Conservation (phyloP, 176 grass and related monocot genomes). For the Eleusine indica region DNA sequence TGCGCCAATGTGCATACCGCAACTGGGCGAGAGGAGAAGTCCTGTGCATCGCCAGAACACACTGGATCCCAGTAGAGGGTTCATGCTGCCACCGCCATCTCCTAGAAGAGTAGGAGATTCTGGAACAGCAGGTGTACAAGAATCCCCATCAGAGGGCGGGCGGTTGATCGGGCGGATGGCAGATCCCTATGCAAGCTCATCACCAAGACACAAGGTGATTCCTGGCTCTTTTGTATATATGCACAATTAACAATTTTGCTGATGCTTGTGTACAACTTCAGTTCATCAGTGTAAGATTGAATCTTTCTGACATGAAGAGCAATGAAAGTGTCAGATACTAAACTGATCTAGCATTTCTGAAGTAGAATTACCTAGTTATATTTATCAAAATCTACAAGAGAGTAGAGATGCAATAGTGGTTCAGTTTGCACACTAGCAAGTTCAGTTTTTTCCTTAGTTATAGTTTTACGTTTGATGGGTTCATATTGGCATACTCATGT, state of each 20-base stretch:
- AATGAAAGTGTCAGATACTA: neutral
- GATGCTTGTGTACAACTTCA: neutral
- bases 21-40: constrained; percentile 45
- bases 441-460: too few relatives aligned
- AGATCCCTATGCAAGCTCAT: constrained; percentile 59
- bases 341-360: constrained; percentile 1
- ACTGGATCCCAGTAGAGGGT: constrained; percentile 57
- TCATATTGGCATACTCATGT: neutral
- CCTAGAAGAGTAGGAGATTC: constrained; percentile 55
- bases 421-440: neutral
- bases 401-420: neutral
- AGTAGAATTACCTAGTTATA: neutral
- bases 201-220: constrained; percentile 72
- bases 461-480: neutral
- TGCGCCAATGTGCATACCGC: constrained; percentile 69
- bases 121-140: constrained; percentile 37
- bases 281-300: neutral
- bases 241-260: constrained; percentile 6
- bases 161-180: constrained; percentile 58
- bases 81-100: constrained; percentile 67
- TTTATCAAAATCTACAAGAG: neutral
- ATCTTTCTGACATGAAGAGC: constrained; percentile 1
- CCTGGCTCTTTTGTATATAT: constrained; percentile 3
- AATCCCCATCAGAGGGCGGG: constrained; percentile 60
- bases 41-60: constrained; percentile 48